Evolutionary conservation across 1,284 basidiomycete species (phyloP).

Genomic region (Mycena sp.): DNA sequence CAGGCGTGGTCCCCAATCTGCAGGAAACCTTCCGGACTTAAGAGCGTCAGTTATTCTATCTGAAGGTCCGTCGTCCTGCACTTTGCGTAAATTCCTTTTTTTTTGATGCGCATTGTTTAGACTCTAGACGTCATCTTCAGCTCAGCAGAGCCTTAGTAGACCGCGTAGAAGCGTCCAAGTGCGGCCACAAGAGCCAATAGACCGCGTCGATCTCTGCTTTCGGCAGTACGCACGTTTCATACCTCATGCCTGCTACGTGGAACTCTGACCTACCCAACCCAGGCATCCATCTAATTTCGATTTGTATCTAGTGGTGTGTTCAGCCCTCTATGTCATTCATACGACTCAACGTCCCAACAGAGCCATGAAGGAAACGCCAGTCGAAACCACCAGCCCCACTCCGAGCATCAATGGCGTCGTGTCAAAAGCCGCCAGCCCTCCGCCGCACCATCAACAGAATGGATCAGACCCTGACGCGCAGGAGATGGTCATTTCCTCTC

Average conservation of each 20-base stretch:
- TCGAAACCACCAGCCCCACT: slow-evolving; percentile 12
- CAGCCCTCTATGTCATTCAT: neutral
- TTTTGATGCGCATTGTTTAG: too few relatives aligned
- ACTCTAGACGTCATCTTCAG: too few relatives aligned
- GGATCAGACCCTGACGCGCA: slow-evolving; percentile 77
- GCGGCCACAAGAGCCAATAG: neutral
- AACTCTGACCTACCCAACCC: slow-evolving; percentile 1
- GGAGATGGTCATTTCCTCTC: slow-evolving; percentile 77
- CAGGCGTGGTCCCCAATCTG: too few relatives aligned
- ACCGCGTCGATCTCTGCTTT: neutral
- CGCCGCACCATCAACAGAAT: slow-evolving; percentile 4
- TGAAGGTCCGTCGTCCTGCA: too few relatives aligned
- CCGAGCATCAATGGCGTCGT: slow-evolving; percentile 19
- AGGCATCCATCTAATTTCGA: neutral
- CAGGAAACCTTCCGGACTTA: too few relatives aligned
- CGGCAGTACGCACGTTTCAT: slow-evolving; percentile 18
- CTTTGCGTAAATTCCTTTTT: too few relatives aligned
- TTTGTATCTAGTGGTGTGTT: neutral
- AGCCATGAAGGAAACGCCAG: slow-evolving; percentile 18
- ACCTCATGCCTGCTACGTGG: neutral
- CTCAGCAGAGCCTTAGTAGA: neutral
- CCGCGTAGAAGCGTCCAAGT: neutral
- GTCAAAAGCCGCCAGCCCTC: slow-evolving; percentile 6
- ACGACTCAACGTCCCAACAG: neutral
- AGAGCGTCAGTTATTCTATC: too few relatives aligned